phyloP scores from a whole-genome alignment of 83 land plant species.

The Picea engelmannii region DNA sequence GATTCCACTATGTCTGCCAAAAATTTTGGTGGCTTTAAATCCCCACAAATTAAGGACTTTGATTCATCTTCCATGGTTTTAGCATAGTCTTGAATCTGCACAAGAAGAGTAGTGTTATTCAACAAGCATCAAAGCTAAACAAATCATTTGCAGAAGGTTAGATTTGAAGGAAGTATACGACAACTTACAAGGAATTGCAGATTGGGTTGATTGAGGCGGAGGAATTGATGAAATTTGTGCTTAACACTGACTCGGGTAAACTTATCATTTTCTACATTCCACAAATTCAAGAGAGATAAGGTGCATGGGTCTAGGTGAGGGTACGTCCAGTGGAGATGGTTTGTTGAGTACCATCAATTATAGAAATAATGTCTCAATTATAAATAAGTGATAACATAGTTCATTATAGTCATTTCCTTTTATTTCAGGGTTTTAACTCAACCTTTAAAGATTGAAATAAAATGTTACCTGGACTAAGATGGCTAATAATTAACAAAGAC shows the following conservation, averaged over 20 bases:
- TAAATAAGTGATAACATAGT: too few relatives aligned
- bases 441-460: too few relatives aligned
- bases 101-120: background rate
- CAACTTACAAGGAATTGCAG: background rate
- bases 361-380: too few relatives aligned
- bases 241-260: conserved; percentile 11
- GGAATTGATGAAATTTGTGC: conserved; percentile 16
- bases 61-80: too few relatives aligned
- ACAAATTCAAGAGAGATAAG: background rate
- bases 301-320: conserved; percentile 2
- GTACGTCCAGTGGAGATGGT: conserved; percentile 8
- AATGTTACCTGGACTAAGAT: too few relatives aligned
- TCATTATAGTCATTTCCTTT: too few relatives aligned
- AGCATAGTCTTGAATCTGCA: too few relatives aligned
- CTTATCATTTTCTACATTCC: conserved; percentile 8
- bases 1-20: too few relatives aligned
- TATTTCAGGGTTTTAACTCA: too few relatives aligned
- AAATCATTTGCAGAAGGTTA: background rate
- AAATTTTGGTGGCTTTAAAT: too few relatives aligned
- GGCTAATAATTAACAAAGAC: too few relatives aligned
- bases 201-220: background rate
- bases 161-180: background rate
- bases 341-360: background rate
- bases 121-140: background rate
- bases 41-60: too few relatives aligned